Evolutionary conservation across 2,329 filamentous ascomycete genomes (phyloP).

Genomic region (Fusarium ambrosium): DNA sequence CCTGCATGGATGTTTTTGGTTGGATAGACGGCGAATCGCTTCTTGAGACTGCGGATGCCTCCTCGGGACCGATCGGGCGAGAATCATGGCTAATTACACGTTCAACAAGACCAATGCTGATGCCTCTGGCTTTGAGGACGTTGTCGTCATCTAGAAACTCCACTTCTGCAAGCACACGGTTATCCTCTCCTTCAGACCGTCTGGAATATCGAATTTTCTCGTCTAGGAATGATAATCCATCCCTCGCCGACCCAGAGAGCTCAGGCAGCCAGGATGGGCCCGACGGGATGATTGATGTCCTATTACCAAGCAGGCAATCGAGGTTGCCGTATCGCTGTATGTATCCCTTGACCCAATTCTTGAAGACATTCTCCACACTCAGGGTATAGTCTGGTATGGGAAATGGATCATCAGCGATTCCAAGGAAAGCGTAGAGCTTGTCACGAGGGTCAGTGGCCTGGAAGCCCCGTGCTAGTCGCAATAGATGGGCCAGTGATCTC

Average conservation of each 20-base stretch:
- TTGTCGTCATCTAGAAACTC: not conserved
- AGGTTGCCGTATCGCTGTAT: not conserved
- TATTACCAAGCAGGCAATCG: not conserved
- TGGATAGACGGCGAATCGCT: not conserved
- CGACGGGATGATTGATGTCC: not conserved
- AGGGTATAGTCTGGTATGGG: not conserved
- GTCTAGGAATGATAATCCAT: not conserved
- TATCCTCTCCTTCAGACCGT: not conserved
- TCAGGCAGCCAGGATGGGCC: not conserved
- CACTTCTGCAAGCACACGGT: not conserved
- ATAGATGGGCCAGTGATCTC: not conserved
- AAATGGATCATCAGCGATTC: not conserved
- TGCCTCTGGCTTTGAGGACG: not conserved
- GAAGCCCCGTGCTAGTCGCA: not conserved
- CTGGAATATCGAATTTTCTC: not conserved
- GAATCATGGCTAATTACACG: not conserved
- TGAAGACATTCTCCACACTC: not conserved
- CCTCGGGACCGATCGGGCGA: not conserved
- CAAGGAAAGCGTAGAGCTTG: not conserved
- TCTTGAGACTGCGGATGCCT: not conserved
- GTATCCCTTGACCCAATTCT: not conserved
- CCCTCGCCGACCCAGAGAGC: not conserved
- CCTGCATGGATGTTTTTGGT: not conserved
- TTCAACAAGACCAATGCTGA: not conserved
- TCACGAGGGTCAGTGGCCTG: not conserved